Percentiles rank a stretch among this genome's conserved stretches.
These are phyloP conservation scores for Fraxinus anomala DNA, from an alignment of 257 asterid genomes.

Conservation along the genomic window DNA sequence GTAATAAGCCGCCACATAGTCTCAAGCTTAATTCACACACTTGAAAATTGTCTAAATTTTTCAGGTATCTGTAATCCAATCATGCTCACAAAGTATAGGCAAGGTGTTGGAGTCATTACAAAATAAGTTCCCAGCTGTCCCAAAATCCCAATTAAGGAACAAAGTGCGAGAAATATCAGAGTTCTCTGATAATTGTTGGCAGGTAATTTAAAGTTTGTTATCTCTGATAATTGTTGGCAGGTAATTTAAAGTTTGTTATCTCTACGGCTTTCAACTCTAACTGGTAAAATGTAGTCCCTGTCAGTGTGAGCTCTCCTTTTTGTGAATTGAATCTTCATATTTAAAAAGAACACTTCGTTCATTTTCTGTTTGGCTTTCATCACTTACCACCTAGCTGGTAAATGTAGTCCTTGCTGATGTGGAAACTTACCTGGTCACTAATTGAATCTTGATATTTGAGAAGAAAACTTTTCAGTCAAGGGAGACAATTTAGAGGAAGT, in stretches of 20 bases:
- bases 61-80: conserved; percentile 66
- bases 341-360: background rate
- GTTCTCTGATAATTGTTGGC: conserved; percentile 75
- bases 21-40: background rate
- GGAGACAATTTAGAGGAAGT: background rate
- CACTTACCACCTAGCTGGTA: background rate
- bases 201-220: conserved; percentile 48
- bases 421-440: background rate
- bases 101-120: conserved; percentile 59
- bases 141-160: conserved; percentile 64
- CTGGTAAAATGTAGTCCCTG: background rate
- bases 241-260: conserved; percentile 37
- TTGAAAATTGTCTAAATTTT: conserved; percentile 10
- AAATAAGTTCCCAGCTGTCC: conserved; percentile 54
- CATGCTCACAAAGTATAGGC: conserved; percentile 56
- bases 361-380: background rate
- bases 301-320: background rate
- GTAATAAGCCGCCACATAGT: background rate
- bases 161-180: conserved; percentile 85
- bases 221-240: conserved; percentile 76
- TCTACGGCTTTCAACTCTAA: background rate
- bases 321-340: background rate
- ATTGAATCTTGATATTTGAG: background rate
- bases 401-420: background rate
- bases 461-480: background rate